Percentiles rank a stretch among this genome's conserved stretches.
Conservation (phyloP, 1,284 basidiomycete species). For the Austroboletus niveus region DNA sequence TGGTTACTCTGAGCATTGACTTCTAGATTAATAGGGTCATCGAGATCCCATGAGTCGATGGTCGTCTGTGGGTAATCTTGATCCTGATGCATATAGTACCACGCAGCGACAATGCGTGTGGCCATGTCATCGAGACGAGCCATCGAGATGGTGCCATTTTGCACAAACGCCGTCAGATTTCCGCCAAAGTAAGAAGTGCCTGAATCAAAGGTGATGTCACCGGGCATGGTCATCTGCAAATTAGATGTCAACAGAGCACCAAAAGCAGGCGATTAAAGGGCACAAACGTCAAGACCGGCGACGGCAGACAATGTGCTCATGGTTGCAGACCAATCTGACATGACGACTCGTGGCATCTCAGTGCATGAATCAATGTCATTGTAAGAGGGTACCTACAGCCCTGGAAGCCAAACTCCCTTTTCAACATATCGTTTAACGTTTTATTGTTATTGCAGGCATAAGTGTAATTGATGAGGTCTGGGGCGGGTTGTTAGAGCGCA, state of each 20-base stretch:
- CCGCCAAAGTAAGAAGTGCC: slow-evolving; percentile 45
- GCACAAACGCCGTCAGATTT: slow-evolving; percentile 39
- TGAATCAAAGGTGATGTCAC: slow-evolving; percentile 35
- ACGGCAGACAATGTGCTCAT: slow-evolving; percentile 35
- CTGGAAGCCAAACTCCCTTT: slow-evolving; percentile 57
- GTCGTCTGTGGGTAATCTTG: slow-evolving; percentile 55
- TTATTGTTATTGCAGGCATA: slow-evolving; percentile 56
- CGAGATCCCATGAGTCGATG: slow-evolving; percentile 49
- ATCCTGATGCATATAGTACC: slow-evolving; percentile 58
- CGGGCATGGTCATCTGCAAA: slow-evolving; percentile 40
- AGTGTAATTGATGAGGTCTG: slow-evolving; percentile 44
- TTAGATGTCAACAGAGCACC: neutral
- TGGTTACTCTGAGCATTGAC: slow-evolving; percentile 64
- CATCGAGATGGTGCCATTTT: slow-evolving; percentile 35
- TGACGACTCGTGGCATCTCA: slow-evolving; percentile 18
- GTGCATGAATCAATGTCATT: neutral
- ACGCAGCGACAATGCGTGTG: slow-evolving; percentile 59
- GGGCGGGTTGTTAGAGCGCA: slow-evolving; percentile 5
- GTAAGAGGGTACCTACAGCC: slow-evolving; percentile 38
- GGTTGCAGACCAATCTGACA: slow-evolving; percentile 47
- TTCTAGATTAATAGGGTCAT: slow-evolving; percentile 47
- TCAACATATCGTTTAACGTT: slow-evolving; percentile 53
- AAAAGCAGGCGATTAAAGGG: neutral
- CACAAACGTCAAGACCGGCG: slow-evolving; percentile 46
- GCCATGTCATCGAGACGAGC: slow-evolving; percentile 68